Conservation (phyloP, 2,329 filamentous ascomycete genomes). For the Scorias spongiosa region DNA sequence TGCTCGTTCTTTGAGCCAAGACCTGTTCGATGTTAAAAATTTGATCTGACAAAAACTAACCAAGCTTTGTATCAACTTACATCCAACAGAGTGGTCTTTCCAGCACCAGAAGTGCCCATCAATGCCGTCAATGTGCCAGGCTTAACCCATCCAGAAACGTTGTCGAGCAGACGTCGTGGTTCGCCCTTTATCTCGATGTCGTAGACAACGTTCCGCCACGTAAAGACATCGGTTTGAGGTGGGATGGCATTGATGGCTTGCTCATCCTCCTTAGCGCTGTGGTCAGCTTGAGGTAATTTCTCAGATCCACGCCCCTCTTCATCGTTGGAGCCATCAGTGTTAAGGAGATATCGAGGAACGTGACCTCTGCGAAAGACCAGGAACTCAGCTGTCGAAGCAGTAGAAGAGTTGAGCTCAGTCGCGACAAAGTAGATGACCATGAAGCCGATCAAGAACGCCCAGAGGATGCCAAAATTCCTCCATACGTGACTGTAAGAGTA, state of each 20-base stretch:
- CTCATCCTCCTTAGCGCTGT: constrained; percentile 7
- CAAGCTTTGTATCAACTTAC: constrained; percentile 5
- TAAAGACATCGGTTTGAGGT: constrained; percentile 28
- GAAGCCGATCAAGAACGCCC: constrained; percentile 50
- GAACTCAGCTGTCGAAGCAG: constrained; percentile 49
- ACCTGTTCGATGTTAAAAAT: constrained; percentile 14
- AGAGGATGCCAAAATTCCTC: constrained; percentile 52
- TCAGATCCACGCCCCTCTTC: constrained; percentile 20
- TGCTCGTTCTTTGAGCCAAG: constrained; percentile 41
- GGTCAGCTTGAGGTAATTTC: constrained; percentile 7
- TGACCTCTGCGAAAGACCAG: constrained; percentile 44
- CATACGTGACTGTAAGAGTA: constrained; percentile 27
- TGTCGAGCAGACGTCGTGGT: constrained; percentile 36
- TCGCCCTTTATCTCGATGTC: constrained; percentile 38
- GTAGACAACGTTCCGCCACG: constrained; percentile 41
- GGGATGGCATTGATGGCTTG: constrained; percentile 24
- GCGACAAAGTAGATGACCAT: constrained; percentile 47
- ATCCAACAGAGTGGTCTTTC: constrained; percentile 47
- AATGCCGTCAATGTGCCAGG: constrained; percentile 38
- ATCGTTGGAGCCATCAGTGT: constrained; percentile 19
- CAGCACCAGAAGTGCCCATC: constrained; percentile 36
- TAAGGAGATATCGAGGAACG: constrained; percentile 25
- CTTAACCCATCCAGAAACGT: constrained; percentile 40
- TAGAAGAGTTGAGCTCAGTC: constrained; percentile 49
- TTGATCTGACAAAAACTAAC: background rate